These are phyloP conservation scores for Verticillium alfalfae DNA, from an alignment of 2,329 filamentous ascomycete genomes.

Conservation along the genomic window DNA sequence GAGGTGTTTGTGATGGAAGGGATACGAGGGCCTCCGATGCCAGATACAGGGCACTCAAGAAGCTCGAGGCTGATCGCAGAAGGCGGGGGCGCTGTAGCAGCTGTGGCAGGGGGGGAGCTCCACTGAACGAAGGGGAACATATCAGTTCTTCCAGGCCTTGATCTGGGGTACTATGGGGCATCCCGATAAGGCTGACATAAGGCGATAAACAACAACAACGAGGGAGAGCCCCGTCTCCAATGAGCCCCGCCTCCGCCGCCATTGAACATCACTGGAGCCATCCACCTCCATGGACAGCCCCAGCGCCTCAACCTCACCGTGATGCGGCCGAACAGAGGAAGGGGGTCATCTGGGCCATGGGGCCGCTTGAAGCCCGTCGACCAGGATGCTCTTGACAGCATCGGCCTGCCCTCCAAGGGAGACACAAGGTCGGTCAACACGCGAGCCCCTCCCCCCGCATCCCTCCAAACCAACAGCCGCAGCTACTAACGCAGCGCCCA, in stretches of 20 bases:
- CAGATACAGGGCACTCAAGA: not conserved
- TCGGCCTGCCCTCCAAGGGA: conserved; percentile 86
- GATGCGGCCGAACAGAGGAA: conserved; percentile 6
- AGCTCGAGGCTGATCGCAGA: not conserved
- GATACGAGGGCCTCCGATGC: too few species aligned
- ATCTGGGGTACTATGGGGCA: not conserved
- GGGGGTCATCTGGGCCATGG: conserved; percentile 50
- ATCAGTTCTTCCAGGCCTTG: not conserved
- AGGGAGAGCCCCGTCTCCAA: not conserved
- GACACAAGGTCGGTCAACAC: conserved; percentile 62
- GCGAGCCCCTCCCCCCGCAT: not conserved
- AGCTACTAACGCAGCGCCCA: conserved; percentile 20
- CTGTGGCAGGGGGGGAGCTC: too few species aligned
- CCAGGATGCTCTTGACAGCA: conserved; percentile 70
- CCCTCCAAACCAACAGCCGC: conserved; percentile 1
- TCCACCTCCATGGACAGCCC: not conserved
- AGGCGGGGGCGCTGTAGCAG: too few species aligned
- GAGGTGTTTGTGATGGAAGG: too few species aligned
- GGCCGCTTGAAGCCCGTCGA: conserved; percentile 68
- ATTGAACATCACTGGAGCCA: not conserved
- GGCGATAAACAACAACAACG: not conserved
- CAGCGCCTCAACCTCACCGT: not conserved
- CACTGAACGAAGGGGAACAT: too few species aligned
- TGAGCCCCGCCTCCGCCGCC: not conserved
- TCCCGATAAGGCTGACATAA: not conserved